Evolutionary conservation across 2,329 filamentous ascomycete genomes (phyloP).

Genomic region (Neocatenulostroma microsporum): DNA sequence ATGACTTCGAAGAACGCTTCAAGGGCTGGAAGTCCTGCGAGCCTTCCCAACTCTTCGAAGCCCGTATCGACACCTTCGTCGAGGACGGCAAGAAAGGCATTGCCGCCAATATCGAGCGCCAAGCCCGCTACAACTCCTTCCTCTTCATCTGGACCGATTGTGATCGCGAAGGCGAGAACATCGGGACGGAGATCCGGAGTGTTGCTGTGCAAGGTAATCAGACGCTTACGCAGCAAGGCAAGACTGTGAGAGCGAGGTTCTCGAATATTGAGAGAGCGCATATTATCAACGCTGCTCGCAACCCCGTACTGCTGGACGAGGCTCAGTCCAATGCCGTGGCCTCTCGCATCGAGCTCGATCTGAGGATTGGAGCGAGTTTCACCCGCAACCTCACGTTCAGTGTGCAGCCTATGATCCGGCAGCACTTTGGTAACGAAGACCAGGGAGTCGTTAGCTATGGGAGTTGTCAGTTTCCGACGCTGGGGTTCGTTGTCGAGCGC

Average conservation of each 20-base stretch:
- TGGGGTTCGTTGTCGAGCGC: slow-evolving; percentile 93
- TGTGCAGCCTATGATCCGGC: slow-evolving; percentile 62
- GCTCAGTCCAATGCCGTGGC: slow-evolving; percentile 79
- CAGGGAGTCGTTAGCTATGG: slow-evolving; percentile 31
- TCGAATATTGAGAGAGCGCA: slow-evolving; percentile 96
- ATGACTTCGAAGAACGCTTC: slow-evolving; percentile 67
- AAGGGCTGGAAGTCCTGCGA: slow-evolving; percentile 75
- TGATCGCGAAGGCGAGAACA: slow-evolving; percentile 94
- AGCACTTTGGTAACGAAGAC: slow-evolving; percentile 69
- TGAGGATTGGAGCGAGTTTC: slow-evolving; percentile 87
- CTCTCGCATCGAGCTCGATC: slow-evolving; percentile 82
- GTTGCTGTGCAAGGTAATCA: slow-evolving; percentile 69
- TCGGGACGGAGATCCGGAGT: slow-evolving; percentile 80
- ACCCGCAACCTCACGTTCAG: slow-evolving; percentile 78
- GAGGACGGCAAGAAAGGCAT: slow-evolving; percentile 68
- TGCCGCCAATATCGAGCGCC: slow-evolving; percentile 73
- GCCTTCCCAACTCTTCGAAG: slow-evolving; percentile 72
- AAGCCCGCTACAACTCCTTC: slow-evolving; percentile 63
- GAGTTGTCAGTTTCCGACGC: slow-evolving; percentile 92
- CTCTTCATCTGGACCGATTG: slow-evolving; percentile 99
- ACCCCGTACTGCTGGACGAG: slow-evolving; percentile 71
- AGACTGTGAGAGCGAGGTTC: slow-evolving; percentile 80
- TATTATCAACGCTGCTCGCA: slow-evolving; percentile 72
- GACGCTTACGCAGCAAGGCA: slow-evolving; percentile 45
- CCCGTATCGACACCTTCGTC: slow-evolving; percentile 62